Base-by-base conservation (phyloP, 2,329 filamentous ascomycete genomes). In the Drechslera avenae region DNA sequence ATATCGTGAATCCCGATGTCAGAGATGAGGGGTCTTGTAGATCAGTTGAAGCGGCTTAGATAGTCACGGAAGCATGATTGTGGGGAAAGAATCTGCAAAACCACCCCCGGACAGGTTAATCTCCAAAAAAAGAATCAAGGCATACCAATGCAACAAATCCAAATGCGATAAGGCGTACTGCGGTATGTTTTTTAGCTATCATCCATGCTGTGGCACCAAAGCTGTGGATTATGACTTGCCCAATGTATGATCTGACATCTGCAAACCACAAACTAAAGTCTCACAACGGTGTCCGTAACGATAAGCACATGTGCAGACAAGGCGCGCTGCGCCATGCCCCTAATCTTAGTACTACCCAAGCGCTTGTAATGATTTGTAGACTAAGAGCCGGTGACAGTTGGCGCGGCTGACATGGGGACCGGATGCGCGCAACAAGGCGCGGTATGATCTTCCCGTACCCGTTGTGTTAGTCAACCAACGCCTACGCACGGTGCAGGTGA, bases 321-420 rank as follows among this genome's bases (percentile, higher is more conserved):
- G 18, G 16, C 28, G 12, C 31, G 41, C 39, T 52, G 57, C 50
- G 26, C 51, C 52, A 53, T 60, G 50, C 43, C 53, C 17, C 56
- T 56, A 60, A 53, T 57, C 48, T 58, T 54, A 48, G 47, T 39
- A 40, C 39, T 23, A 50, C 26, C 47, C 54, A 57, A 51, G 53
- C 57, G 59, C 57, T 52, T 42, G 57, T 54, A 43, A 35, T 58
- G 51, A 58, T 58, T 47, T 54, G 46, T 56, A 54, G 50, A 28
- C 12, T 13, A 9, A 10, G 55, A 16, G 49, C 50, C 48, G 54
- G 53, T 52, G 37, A 31, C 9, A 40, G 54, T 36, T 50, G 53
- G 59, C 51, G 49, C 46, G 41, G 62, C 63, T 60, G 60, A 63
- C 59, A 54, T 54, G 55, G 52, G 49, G 33, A 21, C 50, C 45